Evolutionary conservation across 148 eudicot genomes (phyloP), one percentile per base, ranked within the genome.

Genomic region (Bassia scoparia): DNA sequence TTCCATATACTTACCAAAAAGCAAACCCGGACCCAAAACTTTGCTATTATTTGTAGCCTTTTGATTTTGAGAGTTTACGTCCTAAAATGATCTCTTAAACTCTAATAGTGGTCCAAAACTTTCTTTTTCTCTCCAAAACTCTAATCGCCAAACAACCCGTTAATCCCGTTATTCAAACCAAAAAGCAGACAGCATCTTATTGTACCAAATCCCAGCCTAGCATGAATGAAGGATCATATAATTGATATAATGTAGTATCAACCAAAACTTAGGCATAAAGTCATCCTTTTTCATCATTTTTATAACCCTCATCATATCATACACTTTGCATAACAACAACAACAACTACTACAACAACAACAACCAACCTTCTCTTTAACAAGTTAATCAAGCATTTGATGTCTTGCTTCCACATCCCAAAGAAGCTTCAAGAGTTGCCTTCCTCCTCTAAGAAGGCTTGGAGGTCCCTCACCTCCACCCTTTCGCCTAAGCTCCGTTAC

Each of bases 371-470:
- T 30, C 31, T 46, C 33, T 34, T 29, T 34, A 46, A 48, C 14
- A 38, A 11, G 21, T 30, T 26, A 27, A 26, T 1, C 55, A 38
- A 16, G 50, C 43, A 37, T 44, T 20, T 69, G 60, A 89, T 87
- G 90, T 85, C 89, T 79, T 83, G 78, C 75, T 73, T 82, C 59
- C 68, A 64, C 46, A 49, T 84, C 3, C 79, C 66, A 10, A 88
- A 88, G 69, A 88, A 86, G 84, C 84, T 86, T 65, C 68, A 79
- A 20, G 48, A 68, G 24, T 37, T 64, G 23, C 84, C 85, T 79
- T 79, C 74, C 20, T 68, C 77, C 44, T 78, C 88, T 59, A 86
- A 73, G 66, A 86, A 83, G 71, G 88, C 84, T 76, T 89, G 89
- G 86, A 83, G 76, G 54, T 82, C 86, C 80, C 73, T 89, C 79